These are phyloP conservation scores for Metschnikowia koreensis DNA, from an alignment of 805 yeast genomes.

Conservation along the genomic window DNA sequence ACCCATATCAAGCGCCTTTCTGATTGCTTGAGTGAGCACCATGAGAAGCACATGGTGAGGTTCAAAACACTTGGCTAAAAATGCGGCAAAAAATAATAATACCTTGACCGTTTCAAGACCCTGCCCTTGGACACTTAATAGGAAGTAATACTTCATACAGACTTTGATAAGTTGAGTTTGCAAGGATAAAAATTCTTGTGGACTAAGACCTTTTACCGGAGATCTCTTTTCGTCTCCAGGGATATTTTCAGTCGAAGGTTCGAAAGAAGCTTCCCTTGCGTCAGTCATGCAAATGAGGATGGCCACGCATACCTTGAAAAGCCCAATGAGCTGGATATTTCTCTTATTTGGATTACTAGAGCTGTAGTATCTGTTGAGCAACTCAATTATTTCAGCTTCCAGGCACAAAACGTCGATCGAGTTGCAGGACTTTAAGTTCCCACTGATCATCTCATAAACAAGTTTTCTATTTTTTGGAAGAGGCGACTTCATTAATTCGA, in stretches of 20 bases:
- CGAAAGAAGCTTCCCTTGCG: constrained; percentile 2
- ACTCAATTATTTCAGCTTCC: background rate
- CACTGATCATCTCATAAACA: constrained; percentile 3
- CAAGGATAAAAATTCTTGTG: background rate
- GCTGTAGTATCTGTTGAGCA: constrained; percentile 9
- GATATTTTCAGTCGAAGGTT: background rate
- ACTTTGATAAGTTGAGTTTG: constrained; percentile 4
- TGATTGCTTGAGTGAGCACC: constrained; percentile 43
- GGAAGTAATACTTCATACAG: constrained; percentile 9
- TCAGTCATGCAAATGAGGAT: constrained; percentile 11
- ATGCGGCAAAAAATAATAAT: constrained; percentile 7
- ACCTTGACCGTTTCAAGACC: constrained; percentile 12
- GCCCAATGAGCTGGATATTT: constrained; percentile 1
- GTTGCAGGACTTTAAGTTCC: constrained; percentile 2
- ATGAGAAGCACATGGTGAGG: constrained; percentile 29
- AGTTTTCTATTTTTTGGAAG: constrained; percentile 20
- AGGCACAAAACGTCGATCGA: constrained; percentile 5
- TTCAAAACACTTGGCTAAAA: constrained; percentile 7
- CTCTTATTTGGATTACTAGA: background rate
- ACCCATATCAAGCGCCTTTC: constrained; percentile 57
- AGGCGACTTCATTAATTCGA: constrained; percentile 24
- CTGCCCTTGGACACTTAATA: constrained; percentile 7
- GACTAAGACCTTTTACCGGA: background rate
- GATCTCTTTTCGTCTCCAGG: background rate
- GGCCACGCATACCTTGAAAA: constrained; percentile 10